Percentiles rank a stretch among this genome's conserved stretches.
phyloP scores from a whole-genome alignment of 768 basidiomycete species.

The Suillus variegatus region DNA sequence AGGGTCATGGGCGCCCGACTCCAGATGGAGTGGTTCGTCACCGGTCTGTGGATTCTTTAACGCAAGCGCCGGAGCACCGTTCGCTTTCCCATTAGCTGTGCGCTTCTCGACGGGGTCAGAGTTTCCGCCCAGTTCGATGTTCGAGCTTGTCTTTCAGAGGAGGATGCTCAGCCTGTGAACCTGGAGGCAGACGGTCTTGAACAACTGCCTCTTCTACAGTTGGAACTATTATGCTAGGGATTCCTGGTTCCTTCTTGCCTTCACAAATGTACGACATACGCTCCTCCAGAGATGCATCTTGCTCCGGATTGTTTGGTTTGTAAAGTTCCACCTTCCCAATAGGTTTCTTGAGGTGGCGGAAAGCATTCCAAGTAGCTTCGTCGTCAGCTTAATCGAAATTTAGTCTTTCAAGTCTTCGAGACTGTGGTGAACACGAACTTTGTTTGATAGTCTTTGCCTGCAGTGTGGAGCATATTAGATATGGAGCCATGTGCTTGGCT shows the following conservation, averaged over 20 bases:
- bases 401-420: conserved; percentile 6
- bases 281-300: conserved; percentile 46
- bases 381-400: conserved; percentile 42
- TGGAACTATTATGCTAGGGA: conserved; percentile 64
- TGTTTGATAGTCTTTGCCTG: conserved; percentile 44
- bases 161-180: conserved; percentile 29
- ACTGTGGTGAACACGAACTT: conserved; percentile 40
- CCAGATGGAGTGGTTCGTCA: conserved; percentile 49
- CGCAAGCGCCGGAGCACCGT: conserved; percentile 58
- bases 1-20: conserved; percentile 44
- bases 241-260: conserved; percentile 53
- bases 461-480: conserved; percentile 36
- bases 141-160: conserved; percentile 32
- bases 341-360: conserved; percentile 41
- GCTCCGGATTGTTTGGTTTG: conserved; percentile 1
- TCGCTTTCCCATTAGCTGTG: conserved; percentile 45
- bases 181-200: conserved; percentile 46
- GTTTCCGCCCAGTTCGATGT: conserved; percentile 18
- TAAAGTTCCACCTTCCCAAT: not conserved
- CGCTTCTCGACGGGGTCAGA: conserved; percentile 30
- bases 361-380: conserved; percentile 33
- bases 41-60: conserved; percentile 41
- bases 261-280: conserved; percentile 53
- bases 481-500: conserved; percentile 36
- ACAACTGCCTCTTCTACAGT: conserved; percentile 70